Evolutionary conservation across 208 protist genomes (phyloP).

Genomic region (Wallacemonas rigidus): DNA sequence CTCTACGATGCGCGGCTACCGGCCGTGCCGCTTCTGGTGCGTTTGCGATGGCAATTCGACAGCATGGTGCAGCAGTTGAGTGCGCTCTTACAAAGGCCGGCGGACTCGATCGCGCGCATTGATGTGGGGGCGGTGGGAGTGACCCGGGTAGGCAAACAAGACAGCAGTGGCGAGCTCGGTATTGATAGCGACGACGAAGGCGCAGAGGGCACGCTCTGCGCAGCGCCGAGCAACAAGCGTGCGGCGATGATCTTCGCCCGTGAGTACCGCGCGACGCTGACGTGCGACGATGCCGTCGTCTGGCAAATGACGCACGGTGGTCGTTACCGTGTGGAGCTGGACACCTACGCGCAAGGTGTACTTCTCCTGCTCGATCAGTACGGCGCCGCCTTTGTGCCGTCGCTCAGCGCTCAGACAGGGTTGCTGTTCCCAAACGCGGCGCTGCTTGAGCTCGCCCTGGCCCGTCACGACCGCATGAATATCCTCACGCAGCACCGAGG

Average conservation of each 20-base stretch:
- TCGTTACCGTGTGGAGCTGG: slow-evolving; percentile 82
- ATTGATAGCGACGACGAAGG: not conserved
- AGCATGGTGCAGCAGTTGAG: slow-evolving; percentile 57
- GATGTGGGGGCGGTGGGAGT: slow-evolving; percentile 4
- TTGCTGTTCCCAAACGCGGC: slow-evolving; percentile 55
- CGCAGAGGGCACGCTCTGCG: not conserved
- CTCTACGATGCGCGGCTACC: slow-evolving; percentile 29
- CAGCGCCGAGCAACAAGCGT: not conserved
- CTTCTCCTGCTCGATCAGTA: slow-evolving; percentile 81
- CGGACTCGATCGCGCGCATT: slow-evolving; percentile 6
- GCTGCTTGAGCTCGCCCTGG: slow-evolving; percentile 59
- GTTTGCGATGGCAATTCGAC: slow-evolving; percentile 86
- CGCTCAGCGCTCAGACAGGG: slow-evolving; percentile 14
- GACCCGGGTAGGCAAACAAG: not conserved
- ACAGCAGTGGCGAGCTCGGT: not conserved
- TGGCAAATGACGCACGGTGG: slow-evolving; percentile 66
- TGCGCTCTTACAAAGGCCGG: slow-evolving; percentile 14
- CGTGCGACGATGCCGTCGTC: slow-evolving; percentile 38
- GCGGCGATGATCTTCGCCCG: not conserved
- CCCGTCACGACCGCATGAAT: slow-evolving; percentile 69
- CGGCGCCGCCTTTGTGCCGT: slow-evolving; percentile 34
- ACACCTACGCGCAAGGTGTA: slow-evolving; percentile 80
- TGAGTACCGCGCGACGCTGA: slow-evolving; percentile 3
- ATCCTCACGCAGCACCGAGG: slow-evolving; percentile 71
- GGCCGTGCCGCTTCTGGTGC: slow-evolving; percentile 56